A percentile compares a stretch with the other conserved stretches of the same genome.
phyloP scores from a whole-genome alignment of 306 rosid genomes.

The Potentilla sterilis region DNA sequence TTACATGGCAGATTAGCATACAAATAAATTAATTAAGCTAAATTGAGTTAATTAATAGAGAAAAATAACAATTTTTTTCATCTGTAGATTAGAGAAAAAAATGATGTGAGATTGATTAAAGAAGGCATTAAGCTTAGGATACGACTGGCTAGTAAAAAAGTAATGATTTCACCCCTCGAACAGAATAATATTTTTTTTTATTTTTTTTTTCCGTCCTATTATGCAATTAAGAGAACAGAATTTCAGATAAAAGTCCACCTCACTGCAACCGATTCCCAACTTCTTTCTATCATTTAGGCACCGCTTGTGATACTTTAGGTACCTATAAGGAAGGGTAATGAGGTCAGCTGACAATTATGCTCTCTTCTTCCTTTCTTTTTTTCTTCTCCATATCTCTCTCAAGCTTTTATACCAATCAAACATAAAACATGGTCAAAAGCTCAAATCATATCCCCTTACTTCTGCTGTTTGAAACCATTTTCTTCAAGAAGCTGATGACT shows the following conservation, averaged over 20 bases:
- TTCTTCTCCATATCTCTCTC: conserved; percentile 7
- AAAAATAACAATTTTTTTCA: background rate
- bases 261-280: conserved; percentile 96
- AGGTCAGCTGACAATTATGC: conserved; percentile 29
- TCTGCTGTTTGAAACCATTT: conserved; percentile 93
- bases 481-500: conserved; percentile 97
- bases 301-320: conserved; percentile 67
- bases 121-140: background rate
- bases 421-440: background rate
- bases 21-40: background rate
- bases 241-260: conserved; percentile 56
- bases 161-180: background rate
- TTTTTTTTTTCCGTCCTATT: background rate
- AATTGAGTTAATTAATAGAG: background rate
- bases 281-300: conserved; percentile 90
- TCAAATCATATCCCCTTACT: conserved; percentile 51
- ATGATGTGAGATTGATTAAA: background rate
- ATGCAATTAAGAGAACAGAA: conserved; percentile 18
- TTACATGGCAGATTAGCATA: background rate
- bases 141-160: background rate
- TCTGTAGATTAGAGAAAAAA: background rate
- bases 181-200: background rate
- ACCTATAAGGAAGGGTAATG: conserved; percentile 55
- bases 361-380: background rate
- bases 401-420: background rate